Evolutionary conservation across 78 protist genomes (phyloP), one percentile per base, ranked within the genome.

Genomic region (Dictyostelium capitatum): DNA sequence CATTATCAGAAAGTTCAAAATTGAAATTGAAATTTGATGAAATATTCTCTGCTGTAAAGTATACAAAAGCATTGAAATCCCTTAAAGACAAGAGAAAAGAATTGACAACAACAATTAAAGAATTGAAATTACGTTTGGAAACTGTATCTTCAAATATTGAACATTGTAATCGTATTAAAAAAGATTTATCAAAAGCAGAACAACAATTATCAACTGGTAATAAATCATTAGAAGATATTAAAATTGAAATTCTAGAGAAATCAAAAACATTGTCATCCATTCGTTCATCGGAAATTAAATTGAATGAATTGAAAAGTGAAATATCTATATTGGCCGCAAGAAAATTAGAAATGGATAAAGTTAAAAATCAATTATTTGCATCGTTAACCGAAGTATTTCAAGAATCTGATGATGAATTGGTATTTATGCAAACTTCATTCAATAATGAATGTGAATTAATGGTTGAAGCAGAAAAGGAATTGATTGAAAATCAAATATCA

Each of bases 21-120:
- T 80, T 99, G 50, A 99, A 99, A 78, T 70, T 95, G n/a, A 95
- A 92, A 51, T 98, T 99, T 64, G 99, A 99, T 85, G 99, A 95
- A 65, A 99, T 99, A 8, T 99, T 99, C 73, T 90, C 97, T 12
- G 89, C 99, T 6, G 98, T 98, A 7, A 59, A 79, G 11, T 91
- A 91, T 20, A 91, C 95, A 5, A 91, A 91, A 59, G 95, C 95
- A 20, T 43, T 91, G 17, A 83, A 93, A 46, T 47, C 96, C 0
- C 37, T 84, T 4, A 93, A 93, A 30, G 90, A 93, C 19, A 89
- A 93, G 37, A 62, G 54, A 51, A 85, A 83, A 57, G 89, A 83
- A 20, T 28, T 82, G 12, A 62, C 87, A 0, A 9, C 89, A 1
- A 47, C 23, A 23, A 6, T 93, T 4, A 93, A 93, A 46, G 94